Evolutionary conservation across 768 basidiomycete species (phyloP).

Genomic region (Lenzites betulinus): DNA sequence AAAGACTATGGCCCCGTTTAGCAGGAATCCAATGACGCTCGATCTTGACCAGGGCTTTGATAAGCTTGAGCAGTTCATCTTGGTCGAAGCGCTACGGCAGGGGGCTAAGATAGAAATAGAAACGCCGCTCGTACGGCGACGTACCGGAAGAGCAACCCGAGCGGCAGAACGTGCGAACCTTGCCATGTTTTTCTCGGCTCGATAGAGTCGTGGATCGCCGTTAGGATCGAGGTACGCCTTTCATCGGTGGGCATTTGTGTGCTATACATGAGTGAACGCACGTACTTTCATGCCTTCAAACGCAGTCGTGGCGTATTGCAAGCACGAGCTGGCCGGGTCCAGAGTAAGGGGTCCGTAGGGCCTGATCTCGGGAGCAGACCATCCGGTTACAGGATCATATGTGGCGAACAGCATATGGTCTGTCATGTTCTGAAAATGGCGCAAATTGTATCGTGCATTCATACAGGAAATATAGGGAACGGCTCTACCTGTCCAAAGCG

Average conservation of each 20-base stretch:
- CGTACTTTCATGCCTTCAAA: slow-evolving; percentile 72
- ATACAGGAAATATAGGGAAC: background rate
- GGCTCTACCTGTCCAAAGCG: slow-evolving; percentile 56
- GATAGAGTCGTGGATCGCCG: slow-evolving; percentile 74
- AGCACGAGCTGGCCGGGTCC: slow-evolving; percentile 54
- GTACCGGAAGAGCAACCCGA: slow-evolving; percentile 71
- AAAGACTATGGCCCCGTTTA: slow-evolving; percentile 73
- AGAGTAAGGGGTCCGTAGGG: slow-evolving; percentile 63
- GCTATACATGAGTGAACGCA: background rate
- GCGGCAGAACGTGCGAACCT: slow-evolving; percentile 69
- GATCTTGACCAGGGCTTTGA: slow-evolving; percentile 65
- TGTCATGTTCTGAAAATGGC: slow-evolving; percentile 48
- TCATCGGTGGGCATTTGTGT: background rate
- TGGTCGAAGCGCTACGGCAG: slow-evolving; percentile 42
- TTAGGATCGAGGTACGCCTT: slow-evolving; percentile 71
- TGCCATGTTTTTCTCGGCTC: slow-evolving; percentile 85
- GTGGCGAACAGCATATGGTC: slow-evolving; percentile 78
- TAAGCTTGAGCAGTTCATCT: slow-evolving; percentile 47
- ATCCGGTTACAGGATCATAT: slow-evolving; percentile 63
- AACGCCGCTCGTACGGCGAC: slow-evolving; percentile 22
- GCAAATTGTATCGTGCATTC: background rate
- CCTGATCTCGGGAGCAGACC: slow-evolving; percentile 72
- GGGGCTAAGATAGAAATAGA: too few relatives aligned
- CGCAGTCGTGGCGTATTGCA: slow-evolving; percentile 60
- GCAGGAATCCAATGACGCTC: slow-evolving; percentile 86